Percentiles rank a stretch among this genome's conserved stretches.
Evolutionary conservation across 2,329 filamentous ascomycete species (phyloP).

Genomic region (Exophiala viscosa): DNA sequence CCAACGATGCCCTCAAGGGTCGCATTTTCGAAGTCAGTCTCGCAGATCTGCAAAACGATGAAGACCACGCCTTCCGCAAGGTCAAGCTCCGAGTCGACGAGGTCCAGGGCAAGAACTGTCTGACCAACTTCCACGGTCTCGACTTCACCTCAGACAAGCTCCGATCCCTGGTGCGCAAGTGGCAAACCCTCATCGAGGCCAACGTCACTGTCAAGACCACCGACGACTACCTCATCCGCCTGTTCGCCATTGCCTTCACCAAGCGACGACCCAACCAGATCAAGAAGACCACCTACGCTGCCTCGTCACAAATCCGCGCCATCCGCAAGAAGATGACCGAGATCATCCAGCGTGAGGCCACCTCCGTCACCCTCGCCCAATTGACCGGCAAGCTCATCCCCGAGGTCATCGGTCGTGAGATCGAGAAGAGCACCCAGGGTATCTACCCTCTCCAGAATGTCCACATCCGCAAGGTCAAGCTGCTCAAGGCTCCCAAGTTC

Average conservation of each 20-base stretch:
- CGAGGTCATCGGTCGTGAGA: constrained; percentile 98
- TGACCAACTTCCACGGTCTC: constrained; percentile 99
- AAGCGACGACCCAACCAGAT: constrained; percentile 99
- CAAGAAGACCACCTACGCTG: constrained; percentile 99
- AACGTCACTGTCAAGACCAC: constrained; percentile 99
- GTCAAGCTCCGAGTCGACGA: constrained; percentile 98
- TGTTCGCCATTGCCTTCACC: constrained; percentile 99
- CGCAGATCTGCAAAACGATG: constrained; percentile 98
- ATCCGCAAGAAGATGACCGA: constrained; percentile 99
- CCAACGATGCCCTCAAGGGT: constrained; percentile 98
- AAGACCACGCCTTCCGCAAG: constrained; percentile 99
- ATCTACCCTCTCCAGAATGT: constrained; percentile 99
- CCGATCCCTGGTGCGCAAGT: constrained; percentile 97
- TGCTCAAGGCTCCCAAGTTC: constrained; percentile 98
- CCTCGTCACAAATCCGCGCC: constrained; percentile 91
- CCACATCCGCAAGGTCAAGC: constrained; percentile 99
- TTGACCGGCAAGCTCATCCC: constrained; percentile 98
- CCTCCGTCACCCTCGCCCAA: constrained; percentile 90
- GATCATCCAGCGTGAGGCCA: constrained; percentile 95
- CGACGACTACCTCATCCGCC: constrained; percentile 97
- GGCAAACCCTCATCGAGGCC: constrained; percentile 98
- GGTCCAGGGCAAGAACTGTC: constrained; percentile 99
- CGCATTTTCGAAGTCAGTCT: constrained; percentile 98
- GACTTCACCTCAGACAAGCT: constrained; percentile 99
- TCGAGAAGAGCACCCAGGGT: constrained; percentile 98